Conservation (phyloP, 768 basidiomycete species). For the Coprinopsis sp. region DNA sequence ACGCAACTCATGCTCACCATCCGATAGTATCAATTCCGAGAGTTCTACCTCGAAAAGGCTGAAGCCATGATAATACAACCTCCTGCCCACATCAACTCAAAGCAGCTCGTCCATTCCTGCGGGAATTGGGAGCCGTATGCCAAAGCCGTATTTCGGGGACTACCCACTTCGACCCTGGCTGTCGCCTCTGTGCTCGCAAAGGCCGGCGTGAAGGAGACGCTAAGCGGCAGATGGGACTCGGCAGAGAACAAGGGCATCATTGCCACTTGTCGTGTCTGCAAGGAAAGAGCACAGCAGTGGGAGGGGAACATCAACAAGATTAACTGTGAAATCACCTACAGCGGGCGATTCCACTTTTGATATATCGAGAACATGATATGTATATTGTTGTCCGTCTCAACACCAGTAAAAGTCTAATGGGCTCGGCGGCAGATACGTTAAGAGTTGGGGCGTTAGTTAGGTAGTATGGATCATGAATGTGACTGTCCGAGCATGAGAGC, state of each 20-base stretch:
- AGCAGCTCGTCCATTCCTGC: background rate
- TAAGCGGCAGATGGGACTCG: background rate
- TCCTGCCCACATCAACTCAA: background rate
- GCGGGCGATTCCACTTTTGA: too few species aligned
- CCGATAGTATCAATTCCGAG: background rate
- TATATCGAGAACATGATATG: too few species aligned
- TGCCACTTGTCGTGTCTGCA: background rate
- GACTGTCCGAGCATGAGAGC: too few species aligned
- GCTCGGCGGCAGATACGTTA: too few species aligned
- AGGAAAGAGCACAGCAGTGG: background rate
- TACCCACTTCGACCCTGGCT: background rate
- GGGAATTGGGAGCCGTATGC: slow-evolving; percentile 1
- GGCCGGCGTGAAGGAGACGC: background rate
- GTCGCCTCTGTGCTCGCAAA: background rate
- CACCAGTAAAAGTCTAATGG: too few species aligned
- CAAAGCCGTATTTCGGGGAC: background rate
- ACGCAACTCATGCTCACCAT: background rate
- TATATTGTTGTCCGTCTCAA: too few species aligned
- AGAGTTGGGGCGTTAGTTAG: too few species aligned
- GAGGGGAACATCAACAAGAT: background rate
- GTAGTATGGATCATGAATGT: too few species aligned
- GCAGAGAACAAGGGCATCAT: background rate
- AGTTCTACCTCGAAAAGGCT: background rate
- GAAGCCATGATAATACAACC: background rate
- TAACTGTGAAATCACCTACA: background rate